Evolutionary conservation across 2,329 filamentous ascomycete genomes (phyloP).

Genomic region (Xylaria sp.): DNA sequence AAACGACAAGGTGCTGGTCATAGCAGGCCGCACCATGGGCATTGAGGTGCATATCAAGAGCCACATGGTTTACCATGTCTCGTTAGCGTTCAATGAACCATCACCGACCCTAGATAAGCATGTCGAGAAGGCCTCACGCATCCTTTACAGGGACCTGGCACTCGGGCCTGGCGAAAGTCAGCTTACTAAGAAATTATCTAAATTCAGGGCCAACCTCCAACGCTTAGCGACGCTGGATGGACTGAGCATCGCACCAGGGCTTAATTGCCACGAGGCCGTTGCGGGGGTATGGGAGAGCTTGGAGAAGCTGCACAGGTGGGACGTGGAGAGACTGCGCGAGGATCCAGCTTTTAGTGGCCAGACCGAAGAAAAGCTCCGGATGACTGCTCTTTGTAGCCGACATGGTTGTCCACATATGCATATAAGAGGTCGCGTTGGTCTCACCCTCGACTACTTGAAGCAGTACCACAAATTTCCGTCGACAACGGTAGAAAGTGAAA

Average conservation of each 20-base stretch:
- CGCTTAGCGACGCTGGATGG: constrained; percentile 76
- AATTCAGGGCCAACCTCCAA: constrained; percentile 78
- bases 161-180: constrained; percentile 69
- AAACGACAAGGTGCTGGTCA: constrained; percentile 66
- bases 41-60: constrained; percentile 71
- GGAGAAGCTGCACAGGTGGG: constrained; percentile 75
- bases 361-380: constrained; percentile 61
- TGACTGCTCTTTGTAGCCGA: constrained; percentile 73
- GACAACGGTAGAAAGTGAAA: constrained; percentile 52
- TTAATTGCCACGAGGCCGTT: constrained; percentile 83
- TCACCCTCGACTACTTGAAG: constrained; percentile 83
- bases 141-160: constrained; percentile 73
- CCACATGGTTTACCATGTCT: constrained; percentile 71
- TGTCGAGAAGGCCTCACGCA: constrained; percentile 70
- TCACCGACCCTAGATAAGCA: constrained; percentile 68
- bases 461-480: constrained; percentile 63
- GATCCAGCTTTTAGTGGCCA: constrained; percentile 59
- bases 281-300: constrained; percentile 78
- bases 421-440: constrained; percentile 71
- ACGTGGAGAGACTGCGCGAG: constrained; percentile 68
- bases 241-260: constrained; percentile 72
- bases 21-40: constrained; percentile 70
- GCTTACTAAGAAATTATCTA: constrained; percentile 75
- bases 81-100: constrained; percentile 71
- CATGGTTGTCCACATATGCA: constrained; percentile 80